Percentiles rank a stretch among this genome's conserved stretches.
Conservation (phyloP, 2,329 filamentous ascomycete genomes). For the Diaporthe capsici region DNA sequence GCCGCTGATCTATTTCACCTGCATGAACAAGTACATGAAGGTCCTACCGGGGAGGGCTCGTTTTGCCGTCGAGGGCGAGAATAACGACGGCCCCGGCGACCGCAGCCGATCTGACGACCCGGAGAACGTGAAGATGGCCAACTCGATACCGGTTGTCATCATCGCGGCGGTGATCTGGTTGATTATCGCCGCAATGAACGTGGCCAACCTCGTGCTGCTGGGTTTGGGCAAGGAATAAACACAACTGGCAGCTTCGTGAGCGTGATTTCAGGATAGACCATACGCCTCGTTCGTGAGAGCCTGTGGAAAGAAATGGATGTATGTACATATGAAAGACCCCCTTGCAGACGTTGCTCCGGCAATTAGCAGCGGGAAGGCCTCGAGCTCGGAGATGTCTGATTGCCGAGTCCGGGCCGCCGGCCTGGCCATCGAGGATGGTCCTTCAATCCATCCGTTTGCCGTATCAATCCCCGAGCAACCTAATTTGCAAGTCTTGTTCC, state of each 20-base stretch:
- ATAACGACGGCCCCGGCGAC: slow-evolving; percentile 37
- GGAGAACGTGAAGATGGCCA: slow-evolving; percentile 74
- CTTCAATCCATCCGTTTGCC: neutral
- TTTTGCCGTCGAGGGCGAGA: slow-evolving; percentile 46
- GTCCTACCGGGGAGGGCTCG: slow-evolving; percentile 64
- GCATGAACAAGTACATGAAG: slow-evolving; percentile 84
- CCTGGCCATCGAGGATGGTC: neutral
- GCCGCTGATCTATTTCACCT: slow-evolving; percentile 89
- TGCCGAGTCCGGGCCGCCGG: slow-evolving; percentile 22
- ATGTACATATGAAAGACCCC: neutral
- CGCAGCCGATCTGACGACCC: slow-evolving; percentile 73
- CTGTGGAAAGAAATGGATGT: neutral
- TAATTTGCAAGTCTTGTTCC: neutral
- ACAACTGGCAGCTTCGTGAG: neutral
- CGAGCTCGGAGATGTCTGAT: slow-evolving; percentile 11
- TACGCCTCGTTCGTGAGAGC: too few species aligned
- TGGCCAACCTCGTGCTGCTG: slow-evolving; percentile 73
- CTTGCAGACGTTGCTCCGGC: neutral
- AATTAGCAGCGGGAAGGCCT: neutral
- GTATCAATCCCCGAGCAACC: neutral
- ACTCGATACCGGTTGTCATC: slow-evolving; percentile 73
- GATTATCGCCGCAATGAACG: slow-evolving; percentile 77
- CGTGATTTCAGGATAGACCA: neutral
- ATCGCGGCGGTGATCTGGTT: slow-evolving; percentile 65
- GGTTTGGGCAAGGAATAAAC: slow-evolving; percentile 51